phyloP scores from a whole-genome alignment of 768 basidiomycete species.

The Mycena albidolilacea region DNA sequence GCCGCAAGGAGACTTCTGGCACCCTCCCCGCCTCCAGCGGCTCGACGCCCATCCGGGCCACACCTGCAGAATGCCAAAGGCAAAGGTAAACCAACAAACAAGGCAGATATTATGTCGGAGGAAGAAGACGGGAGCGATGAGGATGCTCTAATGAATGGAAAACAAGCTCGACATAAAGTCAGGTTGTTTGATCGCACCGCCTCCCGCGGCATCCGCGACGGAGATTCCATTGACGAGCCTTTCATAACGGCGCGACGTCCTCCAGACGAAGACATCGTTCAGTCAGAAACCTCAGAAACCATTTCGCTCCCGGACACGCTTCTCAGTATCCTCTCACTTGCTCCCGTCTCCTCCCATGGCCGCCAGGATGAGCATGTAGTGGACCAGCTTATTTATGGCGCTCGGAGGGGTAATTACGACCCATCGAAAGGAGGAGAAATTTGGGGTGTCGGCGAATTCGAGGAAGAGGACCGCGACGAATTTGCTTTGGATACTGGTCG shows the following conservation, averaged over 20 bases:
- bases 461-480: constrained; percentile 51
- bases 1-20: constrained; percentile 63
- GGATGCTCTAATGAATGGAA: constrained; percentile 43
- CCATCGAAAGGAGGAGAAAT: constrained; percentile 77
- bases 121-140: constrained; percentile 45
- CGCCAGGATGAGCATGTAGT: constrained; percentile 70
- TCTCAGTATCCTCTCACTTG: constrained; percentile 74
- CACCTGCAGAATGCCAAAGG: constrained; percentile 48
- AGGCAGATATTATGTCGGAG: constrained; percentile 59
- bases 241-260: constrained; percentile 49
- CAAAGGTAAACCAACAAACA: constrained; percentile 55
- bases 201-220: constrained; percentile 12
- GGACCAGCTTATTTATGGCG: constrained; percentile 72
- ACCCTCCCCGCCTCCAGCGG: constrained; percentile 76
- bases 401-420: constrained; percentile 67
- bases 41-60: constrained; percentile 41
- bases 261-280: constrained; percentile 18
- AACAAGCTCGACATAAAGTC: constrained; percentile 14
- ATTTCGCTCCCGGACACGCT: constrained; percentile 74
- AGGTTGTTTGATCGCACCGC: constrained; percentile 30
- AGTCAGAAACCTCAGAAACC: constrained; percentile 63
- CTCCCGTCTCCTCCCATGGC: constrained; percentile 58
- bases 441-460: constrained; percentile 82
- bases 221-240: constrained; percentile 38
- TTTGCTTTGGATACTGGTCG: constrained; percentile 25